Base-by-base conservation (phyloP, 352 stramenopile species). In the Phytopythium ostracodes region DNA sequence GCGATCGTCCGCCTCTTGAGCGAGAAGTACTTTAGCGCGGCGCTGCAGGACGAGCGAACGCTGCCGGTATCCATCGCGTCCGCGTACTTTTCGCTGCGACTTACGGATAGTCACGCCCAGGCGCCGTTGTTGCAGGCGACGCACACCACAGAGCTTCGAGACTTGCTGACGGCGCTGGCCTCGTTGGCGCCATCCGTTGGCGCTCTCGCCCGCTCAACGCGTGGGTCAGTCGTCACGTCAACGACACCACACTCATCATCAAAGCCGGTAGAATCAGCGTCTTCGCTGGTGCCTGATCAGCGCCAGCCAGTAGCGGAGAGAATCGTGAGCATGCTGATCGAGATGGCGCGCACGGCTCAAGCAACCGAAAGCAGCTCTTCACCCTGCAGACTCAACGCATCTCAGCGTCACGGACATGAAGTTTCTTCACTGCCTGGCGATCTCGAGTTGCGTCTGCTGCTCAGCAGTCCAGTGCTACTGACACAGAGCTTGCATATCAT, bases 1-100 rank as follows among this genome's bases (percentile, higher is more conserved):
- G 44, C 14, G 7, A 35, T 70, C 46, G 24, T 84, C 20, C 75
- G 65, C 7, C 60, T 71, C 25, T 52, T 79, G 3, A 83, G 78
- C 12, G 80, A 90, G 38, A 90, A 90, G 50, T 83, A 90, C 56
- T 90, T 90, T 46, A 90, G 80, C 31, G 80, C 84, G 4, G 68
- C 78, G 18, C 60, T 83, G 2, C 67, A 69, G 1, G 65, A 69
- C 5, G 78, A 83, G 5, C 42, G 42, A 0, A 47, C 44, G 14
- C 43, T 71, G 7, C 47, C 69, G 0, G 52, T 76, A 0, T 68
- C 70, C 22, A 60, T 76, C 1, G 71, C 84, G 29, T 57, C 73
- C 0, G 71, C 86, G 22, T 76, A 86, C 31, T 82, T 81, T 4
- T 66, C 76, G 12, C 65, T 84, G 7, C 59, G 67, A n/a, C 51